A percentile compares a stretch with the other conserved stretches of the same genome.
These are phyloP conservation scores for Medicago lupulina DNA, from an alignment of 306 rosid genomes.

Conservation along the genomic window DNA sequence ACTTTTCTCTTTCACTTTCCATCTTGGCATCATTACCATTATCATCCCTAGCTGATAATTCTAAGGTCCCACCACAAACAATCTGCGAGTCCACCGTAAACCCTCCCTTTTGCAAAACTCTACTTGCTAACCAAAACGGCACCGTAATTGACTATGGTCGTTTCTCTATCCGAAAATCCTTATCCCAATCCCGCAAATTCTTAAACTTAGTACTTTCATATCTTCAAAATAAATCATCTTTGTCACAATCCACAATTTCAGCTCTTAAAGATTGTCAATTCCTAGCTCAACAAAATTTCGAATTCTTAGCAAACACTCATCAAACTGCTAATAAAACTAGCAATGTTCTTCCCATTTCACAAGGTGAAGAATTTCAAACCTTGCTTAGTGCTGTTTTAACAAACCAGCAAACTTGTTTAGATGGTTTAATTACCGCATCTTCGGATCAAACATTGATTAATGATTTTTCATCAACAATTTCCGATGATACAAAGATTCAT, in stretches of 20 bases:
- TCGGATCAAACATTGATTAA: constrained; percentile 54
- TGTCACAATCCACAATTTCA: constrained; percentile 54
- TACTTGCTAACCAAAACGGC: constrained; percentile 56
- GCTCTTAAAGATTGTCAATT: constrained; percentile 72
- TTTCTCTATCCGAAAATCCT: constrained; percentile 54
- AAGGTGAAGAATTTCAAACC: constrained; percentile 69
- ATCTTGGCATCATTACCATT: constrained; percentile 7
- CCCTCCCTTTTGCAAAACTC: constrained; percentile 61
- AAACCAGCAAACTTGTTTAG: constrained; percentile 71
- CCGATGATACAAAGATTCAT: constrained; percentile 65
- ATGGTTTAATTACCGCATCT: constrained; percentile 55
- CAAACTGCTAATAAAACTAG: constrained; percentile 36
- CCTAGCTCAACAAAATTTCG: constrained; percentile 64
- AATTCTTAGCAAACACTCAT: constrained; percentile 50
- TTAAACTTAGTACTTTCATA: constrained; percentile 44
- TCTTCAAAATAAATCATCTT: constrained; percentile 42
- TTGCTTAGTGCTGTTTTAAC: constrained; percentile 73
- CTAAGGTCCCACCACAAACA: constrained; percentile 45
- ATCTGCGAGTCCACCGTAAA: constrained; percentile 59
- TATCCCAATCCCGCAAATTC: constrained; percentile 68
- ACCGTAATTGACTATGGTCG: constrained; percentile 64
- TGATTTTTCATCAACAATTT: constrained; percentile 52
- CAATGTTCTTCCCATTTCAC: constrained; percentile 39
- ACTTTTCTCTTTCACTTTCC: constrained; percentile 22
- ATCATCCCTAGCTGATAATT: not conserved